These are phyloP conservation scores for Cryptosporidium sp. DNA, from an alignment of 169 alveolate species.

Conservation along the genomic window DNA sequence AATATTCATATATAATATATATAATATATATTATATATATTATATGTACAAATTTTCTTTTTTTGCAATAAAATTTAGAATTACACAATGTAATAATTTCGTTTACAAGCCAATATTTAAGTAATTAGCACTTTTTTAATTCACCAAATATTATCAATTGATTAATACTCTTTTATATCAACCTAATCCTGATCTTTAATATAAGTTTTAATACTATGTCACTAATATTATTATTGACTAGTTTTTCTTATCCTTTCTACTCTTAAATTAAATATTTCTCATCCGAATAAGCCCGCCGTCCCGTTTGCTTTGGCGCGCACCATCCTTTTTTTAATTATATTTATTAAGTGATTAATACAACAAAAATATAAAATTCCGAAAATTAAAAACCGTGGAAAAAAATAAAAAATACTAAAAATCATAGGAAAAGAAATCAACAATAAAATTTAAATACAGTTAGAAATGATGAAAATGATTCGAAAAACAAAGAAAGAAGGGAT, in stretches of 20 bases:
- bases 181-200: not conserved
- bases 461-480: too few relatives aligned
- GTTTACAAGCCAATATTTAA: not conserved
- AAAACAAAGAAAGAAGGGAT: not conserved
- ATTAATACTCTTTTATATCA: too few relatives aligned
- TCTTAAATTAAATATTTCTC: not conserved
- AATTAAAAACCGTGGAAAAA: not conserved
- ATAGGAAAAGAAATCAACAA: not conserved
- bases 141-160: not conserved
- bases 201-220: not conserved
- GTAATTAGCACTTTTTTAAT: not conserved
- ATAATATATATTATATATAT: too few relatives aligned
- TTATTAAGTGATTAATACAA: too few relatives aligned
- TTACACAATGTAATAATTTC: too few relatives aligned
- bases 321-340: not conserved
- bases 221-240: not conserved
- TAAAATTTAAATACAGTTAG: too few relatives aligned
- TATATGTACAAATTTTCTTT: too few relatives aligned
- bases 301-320: conserved; percentile 20
- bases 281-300: conserved; percentile 24
- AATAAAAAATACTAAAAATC: too few relatives aligned
- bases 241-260: conserved; percentile 4
- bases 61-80: too few relatives aligned
- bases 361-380: too few relatives aligned
- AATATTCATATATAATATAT: too few relatives aligned